phyloP scores from a whole-genome alignment of 129 eudicot species.

The Ambrosia artemisiifolia region DNA sequence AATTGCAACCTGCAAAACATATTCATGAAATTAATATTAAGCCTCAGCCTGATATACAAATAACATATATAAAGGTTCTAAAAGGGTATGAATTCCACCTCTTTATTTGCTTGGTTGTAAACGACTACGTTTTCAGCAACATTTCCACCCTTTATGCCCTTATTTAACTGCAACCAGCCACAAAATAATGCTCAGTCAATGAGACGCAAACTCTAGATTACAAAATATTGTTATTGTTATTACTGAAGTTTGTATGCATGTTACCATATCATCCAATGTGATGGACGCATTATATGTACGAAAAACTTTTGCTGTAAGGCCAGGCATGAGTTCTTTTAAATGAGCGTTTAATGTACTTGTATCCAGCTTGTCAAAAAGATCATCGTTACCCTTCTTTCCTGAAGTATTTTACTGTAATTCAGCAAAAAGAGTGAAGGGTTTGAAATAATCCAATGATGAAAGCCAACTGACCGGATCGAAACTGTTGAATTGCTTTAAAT shows the following conservation, averaged over 20 bases:
- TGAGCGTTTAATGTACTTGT: slow-evolving; percentile 91
- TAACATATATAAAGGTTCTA: slow-evolving; percentile 6
- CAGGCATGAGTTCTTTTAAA: slow-evolving; percentile 96
- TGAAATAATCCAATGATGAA: background rate
- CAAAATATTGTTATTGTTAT: background rate
- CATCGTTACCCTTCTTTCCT: slow-evolving; percentile 78
- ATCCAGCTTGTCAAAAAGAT: slow-evolving; percentile 87
- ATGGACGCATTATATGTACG: slow-evolving; percentile 98
- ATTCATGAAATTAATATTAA: slow-evolving; percentile 12
- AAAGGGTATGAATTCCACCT: slow-evolving; percentile 42
- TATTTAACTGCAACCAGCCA: slow-evolving; percentile 51
- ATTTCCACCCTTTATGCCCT: slow-evolving; percentile 58
- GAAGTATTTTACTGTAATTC: slow-evolving; percentile 2
- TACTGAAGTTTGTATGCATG: slow-evolving; percentile 16
- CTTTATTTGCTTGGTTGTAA: slow-evolving; percentile 86
- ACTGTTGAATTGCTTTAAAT: slow-evolving; percentile 86
- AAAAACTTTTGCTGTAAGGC: slow-evolving; percentile 96
- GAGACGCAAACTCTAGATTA: background rate
- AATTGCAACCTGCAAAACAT: slow-evolving; percentile 76
- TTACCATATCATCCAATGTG: slow-evolving; percentile 96
- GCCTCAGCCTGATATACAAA: background rate
- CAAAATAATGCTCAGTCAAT: background rate
- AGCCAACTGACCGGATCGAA: slow-evolving; percentile 60
- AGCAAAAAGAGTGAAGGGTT: background rate
- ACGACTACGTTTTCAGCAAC: slow-evolving; percentile 66